Base-by-base conservation (phyloP, 129 eudicot genomes). In the Saposhnikovia divaricata region DNA sequence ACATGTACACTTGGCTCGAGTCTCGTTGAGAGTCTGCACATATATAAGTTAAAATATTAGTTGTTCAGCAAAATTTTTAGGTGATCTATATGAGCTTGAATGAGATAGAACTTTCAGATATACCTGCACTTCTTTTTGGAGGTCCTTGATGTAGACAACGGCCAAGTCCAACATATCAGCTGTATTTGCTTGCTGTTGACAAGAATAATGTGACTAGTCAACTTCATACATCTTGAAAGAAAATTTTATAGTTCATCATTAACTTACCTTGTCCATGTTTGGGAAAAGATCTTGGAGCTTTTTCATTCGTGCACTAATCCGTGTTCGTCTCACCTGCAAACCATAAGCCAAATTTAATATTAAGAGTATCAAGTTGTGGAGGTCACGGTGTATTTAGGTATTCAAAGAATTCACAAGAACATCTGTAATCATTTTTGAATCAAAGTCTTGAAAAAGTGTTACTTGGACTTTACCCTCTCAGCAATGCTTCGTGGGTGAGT, bases 401-500 rank as follows among this genome's bases (percentile, higher is more conserved):
- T 69, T 9, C 19, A 27, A 11, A 37, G 15, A 19, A 38, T 31
- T 31, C 21, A 25, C 39, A 31, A 66, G 23, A 31, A 66, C 73
- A 28, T n/a, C 19, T 5, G 6, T 66, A 14, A 31, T 9, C 42
- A 31, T 4, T 66, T 19, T 7, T 2, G 31, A 61, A 61, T 25
- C 5, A 28, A 23, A 23, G n/a, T 21, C n/a, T 46, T 8, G 21
- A 43, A 55, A 16, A 16, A 23, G 43, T 6, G 31, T 23, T 23
- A 8, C 8, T 42, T 73, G 46, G 34, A 18, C 16, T 73, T 88
- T 87, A 96, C 98, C 97, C 99, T 90, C 80, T 96, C 99, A 13
- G 98, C 99, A 74, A 96, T 96, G 79, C 99, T 96, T 80, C 98
- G 82, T 40, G 99, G 99, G 77, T 96, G 99, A 51, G 99, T 96